These are phyloP conservation scores for Hebeloma cylindrosporum DNA, from an alignment of 768 basidiomycete genomes.

Conservation along the genomic window DNA sequence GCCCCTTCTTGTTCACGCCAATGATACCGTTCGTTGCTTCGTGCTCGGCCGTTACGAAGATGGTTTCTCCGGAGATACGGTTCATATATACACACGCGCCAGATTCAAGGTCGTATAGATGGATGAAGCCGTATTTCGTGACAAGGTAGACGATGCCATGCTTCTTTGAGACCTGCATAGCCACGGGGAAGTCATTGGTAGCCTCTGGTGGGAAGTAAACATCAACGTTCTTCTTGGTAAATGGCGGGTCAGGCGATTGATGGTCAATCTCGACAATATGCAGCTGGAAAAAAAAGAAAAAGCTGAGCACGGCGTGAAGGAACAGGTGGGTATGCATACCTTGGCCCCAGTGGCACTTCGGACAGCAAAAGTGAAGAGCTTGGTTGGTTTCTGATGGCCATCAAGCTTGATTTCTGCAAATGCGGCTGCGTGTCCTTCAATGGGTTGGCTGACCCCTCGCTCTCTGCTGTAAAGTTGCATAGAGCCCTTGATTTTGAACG, in stretches of 20 bases:
- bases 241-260: conserved; percentile 86
- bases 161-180: conserved; percentile 97
- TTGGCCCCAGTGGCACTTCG: conserved; percentile 97
- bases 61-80: conserved; percentile 98
- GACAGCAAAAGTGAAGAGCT: conserved; percentile 93
- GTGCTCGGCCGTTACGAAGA: conserved; percentile 97
- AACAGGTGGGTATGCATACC: conserved; percentile 54
- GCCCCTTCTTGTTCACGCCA: conserved; percentile 99
- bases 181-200: conserved; percentile 97
- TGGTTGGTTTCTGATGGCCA: conserved; percentile 80
- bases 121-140: conserved; percentile 99
- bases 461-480: conserved; percentile 97
- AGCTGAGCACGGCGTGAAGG: conserved; percentile 1
- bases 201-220: conserved; percentile 99
- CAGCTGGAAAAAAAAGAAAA: conserved; percentile 51
- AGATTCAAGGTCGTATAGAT: conserved; percentile 96
- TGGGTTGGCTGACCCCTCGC: conserved; percentile 92
- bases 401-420: conserved; percentile 93
- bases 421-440: conserved; percentile 97
- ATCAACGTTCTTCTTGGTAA: conserved; percentile 96
- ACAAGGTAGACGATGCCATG: conserved; percentile 97
- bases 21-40: conserved; percentile 94
- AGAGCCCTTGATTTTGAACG: conserved; percentile 97
- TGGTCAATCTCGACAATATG: conserved; percentile 99
- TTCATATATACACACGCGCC: conserved; percentile 99